These are phyloP conservation scores for Rhizopus stolonifer DNA, from an alignment of 371 early-diverging fungal genomes.

Conservation along the genomic window DNA sequence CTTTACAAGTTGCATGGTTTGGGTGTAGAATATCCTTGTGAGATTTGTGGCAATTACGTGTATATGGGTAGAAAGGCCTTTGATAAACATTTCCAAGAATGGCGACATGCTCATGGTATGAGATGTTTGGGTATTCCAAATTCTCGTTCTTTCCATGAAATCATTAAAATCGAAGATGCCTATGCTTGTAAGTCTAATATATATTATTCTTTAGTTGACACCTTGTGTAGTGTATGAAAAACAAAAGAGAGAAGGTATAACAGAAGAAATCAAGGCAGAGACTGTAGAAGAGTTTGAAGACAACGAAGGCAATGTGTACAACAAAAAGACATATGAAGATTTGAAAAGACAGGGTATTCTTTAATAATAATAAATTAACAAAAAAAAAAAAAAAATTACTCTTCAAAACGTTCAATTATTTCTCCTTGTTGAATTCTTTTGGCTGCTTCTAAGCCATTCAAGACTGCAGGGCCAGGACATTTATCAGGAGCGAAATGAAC, in stretches of 20 bases:
- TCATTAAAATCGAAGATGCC: slow-evolving; percentile 91
- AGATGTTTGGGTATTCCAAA: slow-evolving; percentile 93
- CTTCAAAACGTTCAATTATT: slow-evolving; percentile 23
- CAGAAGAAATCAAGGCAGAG: slow-evolving; percentile 70
- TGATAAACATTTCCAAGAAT: slow-evolving; percentile 95
- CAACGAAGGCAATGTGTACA: slow-evolving; percentile 95
- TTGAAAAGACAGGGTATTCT: slow-evolving; percentile 90
- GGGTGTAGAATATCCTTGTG: slow-evolving; percentile 93
- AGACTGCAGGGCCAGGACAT: slow-evolving; percentile 57
- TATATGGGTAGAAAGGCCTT: slow-evolving; percentile 98
- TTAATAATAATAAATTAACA: slow-evolving; percentile 32
- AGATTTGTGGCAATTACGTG: slow-evolving; percentile 95
- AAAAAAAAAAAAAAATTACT: neutral
- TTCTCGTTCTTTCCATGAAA: slow-evolving; percentile 91
- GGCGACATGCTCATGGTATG: slow-evolving; percentile 96
- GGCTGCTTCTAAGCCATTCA: slow-evolving; percentile 49
- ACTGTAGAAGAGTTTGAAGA: slow-evolving; percentile 96
- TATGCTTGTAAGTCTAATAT: slow-evolving; percentile 67
- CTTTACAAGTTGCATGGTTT: slow-evolving; percentile 96
- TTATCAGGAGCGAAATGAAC: slow-evolving; percentile 67
- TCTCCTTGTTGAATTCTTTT: slow-evolving; percentile 32
- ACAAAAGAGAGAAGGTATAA: slow-evolving; percentile 64
- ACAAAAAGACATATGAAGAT: slow-evolving; percentile 96
- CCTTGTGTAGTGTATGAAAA: slow-evolving; percentile 92
- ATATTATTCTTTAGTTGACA: neutral